Percentiles rank a stretch among this genome's conserved stretches.
Conservation (phyloP, 139 green algal species). For the Chlorella vulgaris region DNA sequence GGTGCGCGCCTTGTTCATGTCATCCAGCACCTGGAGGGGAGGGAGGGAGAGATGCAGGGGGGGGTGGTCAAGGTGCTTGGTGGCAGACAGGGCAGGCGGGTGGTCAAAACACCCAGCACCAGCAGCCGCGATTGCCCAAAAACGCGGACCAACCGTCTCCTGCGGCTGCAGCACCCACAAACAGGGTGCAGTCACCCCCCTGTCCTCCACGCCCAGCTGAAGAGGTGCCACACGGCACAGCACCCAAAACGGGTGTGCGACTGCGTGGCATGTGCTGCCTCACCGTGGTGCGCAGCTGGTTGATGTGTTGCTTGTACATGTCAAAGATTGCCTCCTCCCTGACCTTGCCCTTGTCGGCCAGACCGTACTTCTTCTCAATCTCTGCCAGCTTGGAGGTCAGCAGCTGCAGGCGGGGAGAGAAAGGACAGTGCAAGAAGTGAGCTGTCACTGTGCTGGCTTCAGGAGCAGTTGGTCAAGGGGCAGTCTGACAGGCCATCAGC, state of each 20-base stretch:
- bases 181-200: no score
- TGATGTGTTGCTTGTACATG: conserved; percentile 53
- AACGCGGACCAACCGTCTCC: neutral
- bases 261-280: no score
- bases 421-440: no score
- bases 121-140: neutral
- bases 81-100: no score
- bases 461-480: no score
- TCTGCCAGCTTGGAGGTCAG: conserved; percentile 38
- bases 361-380: conserved; percentile 46
- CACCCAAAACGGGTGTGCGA: no score
- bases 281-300: conserved; percentile 17
- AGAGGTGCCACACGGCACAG: no score
- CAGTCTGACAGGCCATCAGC: neutral
- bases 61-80: no score
- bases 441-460: no score
- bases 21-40: conserved; percentile 5
- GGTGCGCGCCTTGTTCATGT: conserved; percentile 34
- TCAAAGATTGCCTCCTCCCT: conserved; percentile 55
- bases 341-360: conserved; percentile 50
- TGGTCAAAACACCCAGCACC: neutral
- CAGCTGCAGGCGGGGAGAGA: neutral
- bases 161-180: neutral
- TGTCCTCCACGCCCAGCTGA: no score
- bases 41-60: neutral